Base-by-base conservation (phyloP, 768 basidiomycete genomes). In the Heimioporus sp. region DNA sequence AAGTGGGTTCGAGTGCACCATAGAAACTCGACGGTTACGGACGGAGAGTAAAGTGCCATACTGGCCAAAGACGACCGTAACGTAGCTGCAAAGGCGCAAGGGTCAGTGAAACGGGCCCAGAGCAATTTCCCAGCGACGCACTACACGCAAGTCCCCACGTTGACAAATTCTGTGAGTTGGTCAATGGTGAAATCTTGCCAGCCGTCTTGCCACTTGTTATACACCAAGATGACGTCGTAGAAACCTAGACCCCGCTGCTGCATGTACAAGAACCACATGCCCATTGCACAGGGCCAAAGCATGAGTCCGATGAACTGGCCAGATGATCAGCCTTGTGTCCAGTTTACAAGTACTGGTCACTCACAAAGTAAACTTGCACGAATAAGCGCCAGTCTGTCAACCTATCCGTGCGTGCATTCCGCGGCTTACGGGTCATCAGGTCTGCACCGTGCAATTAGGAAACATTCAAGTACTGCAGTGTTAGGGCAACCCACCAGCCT, bases 301-400 rank as follows among this genome's bases (percentile, higher is more conserved):
- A 76, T 73, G 19, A 76, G 60, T 4, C 75, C 75, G 19, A 71
- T 72, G 56, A 76, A 73, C 72, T 75, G 38, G 20, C 21, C n/a
- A 16, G 36, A 30, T 38, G 45, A 48, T 47, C 43, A 60, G 54
- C 44, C 4, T 9, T 19, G 12, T 35, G 41, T 13, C 38, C 24
- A 21, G 17, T 37, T 6, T 10, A 37, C 20, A 20, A 16, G 20
- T 13, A 24, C 13, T 49, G 34, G 36, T 63, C 52, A 48, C 70
- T 51, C 55, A 77, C 76, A 49, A 74, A 59, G 52, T 79, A 79
- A 2, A 76, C 74, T 48, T 80, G 78, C n/a, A 74, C 51, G 57
- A 80, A 72, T 44, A 80, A 65, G 50, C 71, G 73, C 74, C 73
- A 76, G 59, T 81, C 71, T 19, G 78, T 76, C 45, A 81, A 59